Conservation (phyloP, 768 basidiomycete genomes). For the Vararia minispora region DNA sequence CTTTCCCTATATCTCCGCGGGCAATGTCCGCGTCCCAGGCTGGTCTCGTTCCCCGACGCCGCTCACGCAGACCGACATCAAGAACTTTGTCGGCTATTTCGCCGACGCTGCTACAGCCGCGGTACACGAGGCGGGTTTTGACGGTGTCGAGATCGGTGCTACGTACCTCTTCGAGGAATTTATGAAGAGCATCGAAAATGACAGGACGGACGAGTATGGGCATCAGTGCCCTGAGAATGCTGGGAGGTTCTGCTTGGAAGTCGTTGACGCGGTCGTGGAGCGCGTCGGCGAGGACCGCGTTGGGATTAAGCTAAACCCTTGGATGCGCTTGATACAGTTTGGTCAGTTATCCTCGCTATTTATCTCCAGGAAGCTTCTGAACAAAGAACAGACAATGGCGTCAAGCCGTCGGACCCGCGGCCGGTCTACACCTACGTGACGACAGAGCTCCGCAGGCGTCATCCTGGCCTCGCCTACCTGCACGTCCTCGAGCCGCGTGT, state of each 20-base stretch:
- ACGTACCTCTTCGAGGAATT: conserved; percentile 31
- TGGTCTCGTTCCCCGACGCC: no score
- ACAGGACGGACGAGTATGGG: conserved; percentile 37
- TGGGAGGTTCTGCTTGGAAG: conserved; percentile 32
- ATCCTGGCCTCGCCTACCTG: conserved; percentile 32
- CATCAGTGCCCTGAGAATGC: conserved; percentile 34
- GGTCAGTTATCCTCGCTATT: background rate
- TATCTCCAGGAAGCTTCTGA: background rate
- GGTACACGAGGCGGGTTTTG: conserved; percentile 23
- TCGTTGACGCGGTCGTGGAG: conserved; percentile 26
- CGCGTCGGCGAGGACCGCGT: conserved; percentile 31
- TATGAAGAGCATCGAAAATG: conserved; percentile 25
- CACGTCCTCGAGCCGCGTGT: conserved; percentile 24
- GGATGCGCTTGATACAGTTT: conserved; percentile 13
- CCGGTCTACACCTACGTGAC: conserved; percentile 45
- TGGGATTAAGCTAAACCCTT: conserved; percentile 29
- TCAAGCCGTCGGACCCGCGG: conserved; percentile 41
- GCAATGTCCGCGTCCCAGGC: conserved; percentile 10
- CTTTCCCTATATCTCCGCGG: conserved; percentile 17
- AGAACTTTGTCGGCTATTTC: background rate
- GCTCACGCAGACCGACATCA: background rate
- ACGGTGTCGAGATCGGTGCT: conserved; percentile 31
- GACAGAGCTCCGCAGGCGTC: conserved; percentile 23
- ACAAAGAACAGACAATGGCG: conserved; percentile 27
- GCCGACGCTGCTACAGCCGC: background rate